These are phyloP conservation scores for Suillus plorans DNA, from an alignment of 768 basidiomycete species.

Conservation along the genomic window DNA sequence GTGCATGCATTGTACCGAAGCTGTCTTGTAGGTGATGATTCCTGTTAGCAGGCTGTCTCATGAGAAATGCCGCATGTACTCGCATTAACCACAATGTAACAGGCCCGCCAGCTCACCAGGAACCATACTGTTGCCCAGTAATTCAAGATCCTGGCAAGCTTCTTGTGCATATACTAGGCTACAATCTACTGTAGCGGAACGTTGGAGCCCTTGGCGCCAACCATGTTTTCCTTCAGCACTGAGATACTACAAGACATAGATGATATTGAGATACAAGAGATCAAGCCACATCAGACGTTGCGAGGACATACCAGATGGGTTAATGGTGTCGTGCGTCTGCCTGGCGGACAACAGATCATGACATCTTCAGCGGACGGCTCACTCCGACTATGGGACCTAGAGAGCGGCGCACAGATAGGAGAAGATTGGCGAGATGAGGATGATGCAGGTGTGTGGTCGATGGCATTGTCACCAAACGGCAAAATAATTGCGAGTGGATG, in stretches of 20 bases:
- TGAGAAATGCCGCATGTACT: neutral
- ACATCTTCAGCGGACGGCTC: neutral
- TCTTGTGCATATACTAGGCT: neutral
- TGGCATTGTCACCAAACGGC: neutral
- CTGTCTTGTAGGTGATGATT: neutral
- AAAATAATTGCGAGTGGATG: neutral
- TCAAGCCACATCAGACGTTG: neutral
- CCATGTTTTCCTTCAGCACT: neutral
- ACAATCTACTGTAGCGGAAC: neutral
- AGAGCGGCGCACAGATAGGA: neutral
- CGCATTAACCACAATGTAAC: neutral
- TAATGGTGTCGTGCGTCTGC: neutral
- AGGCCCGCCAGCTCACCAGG: neutral
- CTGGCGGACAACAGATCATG: neutral
- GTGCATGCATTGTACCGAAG: neutral
- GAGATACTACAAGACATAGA: accelerated
- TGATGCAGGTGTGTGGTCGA: no score
- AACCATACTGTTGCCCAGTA: neutral
- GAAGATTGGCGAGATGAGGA: neutral
- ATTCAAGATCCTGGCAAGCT: neutral
- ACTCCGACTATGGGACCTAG: neutral
- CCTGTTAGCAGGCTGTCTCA: neutral
- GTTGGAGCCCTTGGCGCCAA: neutral
- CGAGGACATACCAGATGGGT: neutral
- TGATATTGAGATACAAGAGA: no score